phyloP scores from a whole-genome alignment of 257 asterid genomes.

The Anisodus acutangulus region DNA sequence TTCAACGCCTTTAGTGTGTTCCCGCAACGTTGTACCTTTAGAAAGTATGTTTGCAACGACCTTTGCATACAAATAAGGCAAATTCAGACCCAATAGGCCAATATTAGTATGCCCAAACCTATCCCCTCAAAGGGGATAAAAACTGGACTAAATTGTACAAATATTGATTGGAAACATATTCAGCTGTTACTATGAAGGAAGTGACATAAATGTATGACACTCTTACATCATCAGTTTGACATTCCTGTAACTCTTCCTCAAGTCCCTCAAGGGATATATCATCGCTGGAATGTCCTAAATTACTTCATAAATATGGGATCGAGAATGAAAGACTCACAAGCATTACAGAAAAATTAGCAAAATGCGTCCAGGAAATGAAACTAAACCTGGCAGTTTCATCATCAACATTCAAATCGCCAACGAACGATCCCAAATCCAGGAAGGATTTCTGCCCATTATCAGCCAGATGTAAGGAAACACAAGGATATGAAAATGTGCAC shows the following conservation, averaged over 20 bases:
- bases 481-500: slow-evolving; percentile 12
- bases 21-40: slow-evolving; percentile 80
- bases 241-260: slow-evolving; percentile 87
- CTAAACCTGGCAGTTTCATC: slow-evolving; percentile 69
- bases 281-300: slow-evolving; percentile 50
- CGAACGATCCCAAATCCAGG: slow-evolving; percentile 72
- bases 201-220: not conserved
- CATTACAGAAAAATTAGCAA: not conserved
- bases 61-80: slow-evolving; percentile 44
- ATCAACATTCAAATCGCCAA: slow-evolving; percentile 74
- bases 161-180: not conserved
- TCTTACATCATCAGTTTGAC: slow-evolving; percentile 86
- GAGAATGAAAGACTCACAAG: slow-evolving; percentile 3
- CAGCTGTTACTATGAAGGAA: not conserved
- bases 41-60: slow-evolving; percentile 87
- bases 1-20: slow-evolving; percentile 89
- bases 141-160: not conserved
- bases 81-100: slow-evolving; percentile 14
- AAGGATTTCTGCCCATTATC: slow-evolving; percentile 38
- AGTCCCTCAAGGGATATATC: slow-evolving; percentile 87
- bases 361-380: slow-evolving; percentile 22
- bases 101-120: not conserved
- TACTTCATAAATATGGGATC: not conserved
- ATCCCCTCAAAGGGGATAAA: slow-evolving; percentile 4
- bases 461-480: not conserved